Base-by-base conservation (phyloP, 768 basidiomycete species). In the Leccinum barrowsii region DNA sequence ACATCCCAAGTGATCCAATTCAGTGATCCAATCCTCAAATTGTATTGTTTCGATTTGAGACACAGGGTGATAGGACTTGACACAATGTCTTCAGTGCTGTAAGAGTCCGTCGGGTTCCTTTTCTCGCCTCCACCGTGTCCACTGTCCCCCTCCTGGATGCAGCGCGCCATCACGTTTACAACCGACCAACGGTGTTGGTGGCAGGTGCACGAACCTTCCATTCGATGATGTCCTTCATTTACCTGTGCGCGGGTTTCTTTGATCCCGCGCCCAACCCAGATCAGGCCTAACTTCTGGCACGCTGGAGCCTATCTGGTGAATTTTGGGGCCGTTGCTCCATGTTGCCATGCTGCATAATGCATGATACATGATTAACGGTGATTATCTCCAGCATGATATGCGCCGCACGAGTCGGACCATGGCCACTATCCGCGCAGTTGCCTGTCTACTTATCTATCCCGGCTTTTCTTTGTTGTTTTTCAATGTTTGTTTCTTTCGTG, bases 301-400 rank as follows among this genome's bases (percentile, higher is more conserved):
- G 34, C 30, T 56, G 28, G 40, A 22, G 34, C 40, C 32, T 55
- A 66, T 65, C 54, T 44, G 42, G 47, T 8, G 47, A 15, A 17
- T 48, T 48, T 48, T 17, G 13, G 7, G 24, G 24, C 47, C 21
- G 15, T 48, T n/a, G 15, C 12, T 22, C 13, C 21, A 48, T 26
- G 47, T 48, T 48, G 8, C 22, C 24, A 48, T n/a, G 47, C 12
- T 22, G 42, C 44, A 28, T 37, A 42, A 52, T 48, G 61, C 42
- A 28, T 47, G 51, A 55, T 48, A 58, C 35, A 58, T 64, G 63
- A 55, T 62, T 60, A 49, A 65, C 66, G 66, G 66, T 68, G 63
- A 67, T 67, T 67, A 67, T 65, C 56, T 59, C 26, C 57, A 26
- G 66, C 63, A 60, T 54, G 66, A 44, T 44, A 44, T 44, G 42